phyloP scores from a whole-genome alignment of 2,329 filamentous ascomycete species.

The Pseudogymnoascus sp. region DNA sequence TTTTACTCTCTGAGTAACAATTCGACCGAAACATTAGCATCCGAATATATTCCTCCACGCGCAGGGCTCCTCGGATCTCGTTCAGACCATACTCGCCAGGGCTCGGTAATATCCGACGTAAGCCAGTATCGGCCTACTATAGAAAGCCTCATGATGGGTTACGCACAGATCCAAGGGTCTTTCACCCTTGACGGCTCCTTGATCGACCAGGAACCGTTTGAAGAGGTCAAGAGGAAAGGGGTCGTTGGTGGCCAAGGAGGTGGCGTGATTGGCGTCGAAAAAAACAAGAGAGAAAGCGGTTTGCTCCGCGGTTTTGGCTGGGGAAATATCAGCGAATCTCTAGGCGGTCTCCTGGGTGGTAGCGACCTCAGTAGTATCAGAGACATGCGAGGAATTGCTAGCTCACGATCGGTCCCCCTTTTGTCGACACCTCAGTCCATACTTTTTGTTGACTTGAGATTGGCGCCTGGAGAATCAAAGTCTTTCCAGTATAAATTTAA shows the following conservation, averaged over 20 bases:
- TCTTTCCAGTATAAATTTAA: slow-evolving; percentile 82
- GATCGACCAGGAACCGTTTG: slow-evolving; percentile 81
- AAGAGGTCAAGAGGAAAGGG: slow-evolving; percentile 91
- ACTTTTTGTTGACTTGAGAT: slow-evolving; percentile 83
- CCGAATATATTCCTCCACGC: slow-evolving; percentile 66
- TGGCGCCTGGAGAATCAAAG: slow-evolving; percentile 81
- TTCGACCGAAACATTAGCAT: slow-evolving; percentile 85
- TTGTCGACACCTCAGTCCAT: slow-evolving; percentile 95
- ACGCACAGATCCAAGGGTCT: slow-evolving; percentile 85
- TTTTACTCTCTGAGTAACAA: slow-evolving; percentile 94
- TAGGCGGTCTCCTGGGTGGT: slow-evolving; percentile 78
- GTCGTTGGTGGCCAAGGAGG: slow-evolving; percentile 81
- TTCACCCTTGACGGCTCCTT: slow-evolving; percentile 89
- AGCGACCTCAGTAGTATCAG: slow-evolving; percentile 88
- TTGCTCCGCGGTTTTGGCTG: slow-evolving; percentile 80
- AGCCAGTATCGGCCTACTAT: slow-evolving; percentile 42
- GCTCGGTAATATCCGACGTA: slow-evolving; percentile 35
- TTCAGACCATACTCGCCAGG: slow-evolving; percentile 31
- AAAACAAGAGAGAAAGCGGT: slow-evolving; percentile 64
- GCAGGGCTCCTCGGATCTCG: slow-evolving; percentile 37
- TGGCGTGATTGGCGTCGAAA: slow-evolving; percentile 74
- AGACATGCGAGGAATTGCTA: slow-evolving; percentile 84
- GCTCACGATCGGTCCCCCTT: slow-evolving; percentile 78
- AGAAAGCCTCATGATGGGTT: slow-evolving; percentile 94
- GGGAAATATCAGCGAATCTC: slow-evolving; percentile 77